A percentile compares a stretch with the other conserved stretches of the same genome.
Conservation (phyloP, 805 yeast genomes). For the Candida oleophila region DNA sequence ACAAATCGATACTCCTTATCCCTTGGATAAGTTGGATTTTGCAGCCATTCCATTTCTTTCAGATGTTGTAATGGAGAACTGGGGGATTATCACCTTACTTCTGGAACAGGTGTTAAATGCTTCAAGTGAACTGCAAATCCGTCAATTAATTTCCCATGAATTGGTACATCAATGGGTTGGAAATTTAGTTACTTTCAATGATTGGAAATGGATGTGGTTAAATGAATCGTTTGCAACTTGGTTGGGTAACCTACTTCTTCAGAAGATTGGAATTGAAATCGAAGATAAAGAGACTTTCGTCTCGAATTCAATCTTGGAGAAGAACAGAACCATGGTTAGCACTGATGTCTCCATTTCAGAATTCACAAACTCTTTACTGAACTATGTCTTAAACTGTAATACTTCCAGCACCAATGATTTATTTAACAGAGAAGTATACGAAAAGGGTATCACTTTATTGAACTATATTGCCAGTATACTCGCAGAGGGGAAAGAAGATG, state of each 20-base stretch:
- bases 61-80: constrained; percentile 82
- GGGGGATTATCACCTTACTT: constrained; percentile 65
- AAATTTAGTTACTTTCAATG: constrained; percentile 61
- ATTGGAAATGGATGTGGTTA: constrained; percentile 70
- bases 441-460: constrained; percentile 57
- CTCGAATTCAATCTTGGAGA: neutral
- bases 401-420: constrained; percentile 37
- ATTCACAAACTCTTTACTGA: neutral
- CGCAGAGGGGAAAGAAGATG: constrained; percentile 21
- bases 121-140: constrained; percentile 29
- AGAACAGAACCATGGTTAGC: constrained; percentile 9
- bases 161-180: constrained; percentile 83
- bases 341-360: neutral
- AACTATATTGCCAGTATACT: constrained; percentile 51
- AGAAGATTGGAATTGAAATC: constrained; percentile 15
- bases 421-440: constrained; percentile 51
- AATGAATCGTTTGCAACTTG: constrained; percentile 80
- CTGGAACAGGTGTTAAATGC: constrained; percentile 43
- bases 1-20: constrained; percentile 41
- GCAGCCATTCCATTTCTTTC: constrained; percentile 67
- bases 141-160: constrained; percentile 68
- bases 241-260: constrained; percentile 52
- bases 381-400: neutral
- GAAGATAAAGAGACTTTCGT: constrained; percentile 10
- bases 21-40: constrained; percentile 64